Conservation (phyloP, 306 rosid genomes). For the Vigna radiata region DNA sequence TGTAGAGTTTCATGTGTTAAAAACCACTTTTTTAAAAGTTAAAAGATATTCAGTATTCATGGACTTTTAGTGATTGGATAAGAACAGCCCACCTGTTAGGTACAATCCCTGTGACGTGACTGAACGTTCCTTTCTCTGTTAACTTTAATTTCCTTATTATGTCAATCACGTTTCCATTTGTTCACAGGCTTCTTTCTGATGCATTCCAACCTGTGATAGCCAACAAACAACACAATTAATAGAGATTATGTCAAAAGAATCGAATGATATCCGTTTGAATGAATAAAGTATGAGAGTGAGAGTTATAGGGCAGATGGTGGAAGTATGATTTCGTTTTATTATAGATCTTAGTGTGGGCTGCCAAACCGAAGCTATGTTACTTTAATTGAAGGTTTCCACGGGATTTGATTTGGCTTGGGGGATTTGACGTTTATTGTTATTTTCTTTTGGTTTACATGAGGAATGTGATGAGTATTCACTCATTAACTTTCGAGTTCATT, state of each 20-base stretch:
- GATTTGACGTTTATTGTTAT: background rate
- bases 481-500: constrained; percentile 4
- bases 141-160: constrained; percentile 29
- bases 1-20: constrained; percentile 19
- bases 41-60: constrained; percentile 23
- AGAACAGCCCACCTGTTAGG: constrained; percentile 40
- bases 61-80: constrained; percentile 39
- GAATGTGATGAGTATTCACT: constrained; percentile 7
- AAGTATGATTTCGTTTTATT: constrained; percentile 25
- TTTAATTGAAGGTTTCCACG: background rate
- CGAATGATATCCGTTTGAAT: constrained; percentile 23
- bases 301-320: constrained; percentile 17
- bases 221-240: constrained; percentile 25
- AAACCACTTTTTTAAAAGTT: constrained; percentile 3
- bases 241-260: constrained; percentile 15
- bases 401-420: background rate
- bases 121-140: constrained; percentile 14
- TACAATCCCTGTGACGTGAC: constrained; percentile 44
- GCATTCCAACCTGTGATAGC: constrained; percentile 40
- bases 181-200: constrained; percentile 41
- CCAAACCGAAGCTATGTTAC: background rate
- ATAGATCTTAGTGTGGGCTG: constrained; percentile 8
- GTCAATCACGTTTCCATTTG: constrained; percentile 16
- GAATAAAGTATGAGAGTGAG: constrained; percentile 27
- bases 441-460: constrained; percentile 3